These are phyloP conservation scores for Castanospermum australe DNA, from an alignment of 306 rosid species.

Conservation along the genomic window DNA sequence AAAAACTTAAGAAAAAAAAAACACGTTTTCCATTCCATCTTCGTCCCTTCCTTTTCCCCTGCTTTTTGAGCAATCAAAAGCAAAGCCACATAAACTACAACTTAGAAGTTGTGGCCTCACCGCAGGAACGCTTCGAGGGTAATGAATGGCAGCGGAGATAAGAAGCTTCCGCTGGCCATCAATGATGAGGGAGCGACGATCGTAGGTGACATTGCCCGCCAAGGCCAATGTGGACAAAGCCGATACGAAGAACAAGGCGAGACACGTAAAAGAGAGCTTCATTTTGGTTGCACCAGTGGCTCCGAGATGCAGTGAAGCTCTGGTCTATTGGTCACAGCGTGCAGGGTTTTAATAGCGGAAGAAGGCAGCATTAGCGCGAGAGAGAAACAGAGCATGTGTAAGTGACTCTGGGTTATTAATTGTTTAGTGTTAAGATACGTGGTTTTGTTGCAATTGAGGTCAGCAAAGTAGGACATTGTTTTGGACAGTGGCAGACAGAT, in stretches of 20 bases:
- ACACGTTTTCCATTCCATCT: not conserved
- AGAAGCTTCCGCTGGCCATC: conserved; percentile 78
- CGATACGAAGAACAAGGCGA: not conserved
- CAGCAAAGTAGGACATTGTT: not conserved
- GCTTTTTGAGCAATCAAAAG: not conserved
- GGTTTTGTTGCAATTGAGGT: not conserved
- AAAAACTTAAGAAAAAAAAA: not conserved
- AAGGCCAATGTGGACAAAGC: conserved; percentile 13
- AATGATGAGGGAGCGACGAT: conserved; percentile 75
- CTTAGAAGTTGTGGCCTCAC: conserved; percentile 32
- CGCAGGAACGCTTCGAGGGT: conserved; percentile 92
- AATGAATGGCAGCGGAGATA: conserved; percentile 90
- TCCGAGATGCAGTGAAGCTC: not conserved
- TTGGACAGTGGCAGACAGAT: not conserved
- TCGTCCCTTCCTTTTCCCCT: not conserved
- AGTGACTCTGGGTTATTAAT: not conserved
- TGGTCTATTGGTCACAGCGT: too few relatives aligned
- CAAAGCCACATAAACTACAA: not conserved
- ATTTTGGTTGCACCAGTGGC: not conserved
- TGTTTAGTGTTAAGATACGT: not conserved
- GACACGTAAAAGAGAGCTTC: conserved; percentile 9
- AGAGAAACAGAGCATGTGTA: conserved; percentile 27
- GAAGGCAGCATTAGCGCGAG: not conserved
- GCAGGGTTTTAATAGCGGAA: conserved; percentile 1
- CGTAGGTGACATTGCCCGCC: conserved; percentile 68